Conservation (phyloP, 2,329 filamentous ascomycete genomes). For the Tolypocladium sp. region DNA sequence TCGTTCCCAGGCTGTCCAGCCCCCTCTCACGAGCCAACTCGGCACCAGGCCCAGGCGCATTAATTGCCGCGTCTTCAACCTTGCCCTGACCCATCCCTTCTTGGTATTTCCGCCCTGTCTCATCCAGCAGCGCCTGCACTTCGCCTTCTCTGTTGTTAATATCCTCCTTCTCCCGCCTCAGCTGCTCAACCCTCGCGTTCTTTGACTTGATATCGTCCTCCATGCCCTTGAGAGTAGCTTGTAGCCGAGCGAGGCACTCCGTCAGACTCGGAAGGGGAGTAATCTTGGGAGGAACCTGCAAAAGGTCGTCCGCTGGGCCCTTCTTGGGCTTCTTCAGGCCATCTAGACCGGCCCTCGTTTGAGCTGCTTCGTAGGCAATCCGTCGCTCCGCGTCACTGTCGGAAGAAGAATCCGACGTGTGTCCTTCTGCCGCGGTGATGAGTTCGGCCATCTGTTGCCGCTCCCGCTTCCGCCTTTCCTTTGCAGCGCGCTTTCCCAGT, state of each 20-base stretch:
- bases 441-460: slow-evolving; percentile 74
- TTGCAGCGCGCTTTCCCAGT: slow-evolving; percentile 70
- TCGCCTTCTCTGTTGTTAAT: slow-evolving; percentile 64
- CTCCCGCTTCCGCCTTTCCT: slow-evolving; percentile 55
- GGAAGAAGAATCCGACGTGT: slow-evolving; percentile 51
- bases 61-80: slow-evolving; percentile 4
- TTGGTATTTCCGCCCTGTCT: slow-evolving; percentile 61
- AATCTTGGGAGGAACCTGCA: slow-evolving; percentile 62
- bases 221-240: slow-evolving; percentile 52
- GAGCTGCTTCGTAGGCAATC: slow-evolving; percentile 78
- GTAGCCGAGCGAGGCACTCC: slow-evolving; percentile 56
- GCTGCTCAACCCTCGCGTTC: slow-evolving; percentile 52
- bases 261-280: slow-evolving; percentile 67
- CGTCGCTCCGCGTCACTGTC: slow-evolving; percentile 64
- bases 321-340: slow-evolving; percentile 42
- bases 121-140: slow-evolving; percentile 71
- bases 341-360: slow-evolving; percentile 82
- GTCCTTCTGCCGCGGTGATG: slow-evolving; percentile 69
- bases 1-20: slow-evolving; percentile 25
- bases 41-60: not conserved
- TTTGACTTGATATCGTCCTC: slow-evolving; percentile 53
- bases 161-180: slow-evolving; percentile 59
- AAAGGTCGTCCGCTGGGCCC: slow-evolving; percentile 24
- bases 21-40: slow-evolving; percentile 22
- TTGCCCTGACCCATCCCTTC: slow-evolving; percentile 28